Evolutionary conservation across 208 protist species (phyloP).

Genomic region (Acanthamoeba sp.): DNA sequence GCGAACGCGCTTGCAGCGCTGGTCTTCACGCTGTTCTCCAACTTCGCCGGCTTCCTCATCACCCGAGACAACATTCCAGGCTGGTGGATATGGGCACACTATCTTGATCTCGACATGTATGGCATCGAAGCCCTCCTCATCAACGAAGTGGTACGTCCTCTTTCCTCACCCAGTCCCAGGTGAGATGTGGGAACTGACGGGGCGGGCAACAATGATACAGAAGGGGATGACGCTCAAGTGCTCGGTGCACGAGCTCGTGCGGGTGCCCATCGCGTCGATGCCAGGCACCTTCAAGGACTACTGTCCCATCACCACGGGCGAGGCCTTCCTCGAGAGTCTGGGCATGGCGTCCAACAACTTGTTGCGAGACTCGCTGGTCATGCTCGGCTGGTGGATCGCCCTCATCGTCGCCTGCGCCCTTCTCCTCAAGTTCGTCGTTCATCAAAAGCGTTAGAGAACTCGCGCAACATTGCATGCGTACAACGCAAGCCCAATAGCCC

Average conservation of each 20-base stretch:
- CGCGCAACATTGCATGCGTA: too few species aligned
- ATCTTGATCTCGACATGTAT: constrained; percentile 67
- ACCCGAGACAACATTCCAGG: constrained; percentile 1
- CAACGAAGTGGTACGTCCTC: background rate
- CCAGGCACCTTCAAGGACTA: background rate
- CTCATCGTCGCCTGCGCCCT: background rate
- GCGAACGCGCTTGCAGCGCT: background rate
- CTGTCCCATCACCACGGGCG: constrained; percentile 48
- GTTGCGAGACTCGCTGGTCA: constrained; percentile 2
- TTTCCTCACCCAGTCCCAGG: background rate
- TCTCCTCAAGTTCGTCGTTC: constrained; percentile 37
- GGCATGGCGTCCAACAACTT: constrained; percentile 24
- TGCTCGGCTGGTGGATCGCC: constrained; percentile 10
- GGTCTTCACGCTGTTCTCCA: background rate
- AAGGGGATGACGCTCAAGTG: constrained; percentile 13
- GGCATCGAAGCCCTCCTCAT: constrained; percentile 32
- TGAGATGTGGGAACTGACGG: background rate
- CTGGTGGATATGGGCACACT: constrained; percentile 52
- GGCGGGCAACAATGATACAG: too few species aligned
- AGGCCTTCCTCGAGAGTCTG: background rate
- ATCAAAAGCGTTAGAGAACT: background rate
- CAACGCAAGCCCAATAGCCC: too few species aligned
- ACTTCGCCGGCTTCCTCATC: constrained; percentile 55
- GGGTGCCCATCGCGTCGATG: background rate
- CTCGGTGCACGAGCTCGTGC: background rate